Conservation (phyloP, 805 yeast species). For the Ogataea minuta region DNA sequence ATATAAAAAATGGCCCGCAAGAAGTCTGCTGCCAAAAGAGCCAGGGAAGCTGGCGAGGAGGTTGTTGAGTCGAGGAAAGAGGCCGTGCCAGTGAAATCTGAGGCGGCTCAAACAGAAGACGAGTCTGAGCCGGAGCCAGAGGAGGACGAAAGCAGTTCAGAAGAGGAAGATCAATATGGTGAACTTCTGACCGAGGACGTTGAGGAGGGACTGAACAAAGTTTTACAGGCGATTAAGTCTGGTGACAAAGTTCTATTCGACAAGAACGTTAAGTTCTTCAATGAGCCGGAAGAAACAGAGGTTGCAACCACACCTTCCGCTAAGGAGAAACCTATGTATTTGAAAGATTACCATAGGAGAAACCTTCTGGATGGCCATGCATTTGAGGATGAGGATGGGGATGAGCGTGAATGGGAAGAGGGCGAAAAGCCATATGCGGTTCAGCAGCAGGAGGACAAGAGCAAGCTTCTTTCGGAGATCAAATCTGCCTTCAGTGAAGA, state of each 20-base stretch:
- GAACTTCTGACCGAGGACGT: constrained; percentile 84
- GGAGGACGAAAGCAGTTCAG: constrained; percentile 38
- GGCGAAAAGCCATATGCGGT: constrained; percentile 67
- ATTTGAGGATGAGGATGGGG: constrained; percentile 53
- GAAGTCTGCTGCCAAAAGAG: constrained; percentile 78
- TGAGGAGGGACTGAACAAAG: constrained; percentile 73
- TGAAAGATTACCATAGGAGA: constrained; percentile 91
- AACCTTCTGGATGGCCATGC: constrained; percentile 68
- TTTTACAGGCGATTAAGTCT: constrained; percentile 63
- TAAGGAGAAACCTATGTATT: constrained; percentile 71
- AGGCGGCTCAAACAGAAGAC: not conserved
- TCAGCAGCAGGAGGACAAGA: constrained; percentile 74
- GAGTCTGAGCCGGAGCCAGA: constrained; percentile 25
- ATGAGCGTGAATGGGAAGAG: constrained; percentile 43
- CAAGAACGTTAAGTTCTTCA: constrained; percentile 67
- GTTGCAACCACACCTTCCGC: constrained; percentile 28
- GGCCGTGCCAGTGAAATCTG: constrained; percentile 16
- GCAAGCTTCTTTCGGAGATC: constrained; percentile 72
- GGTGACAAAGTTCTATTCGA: constrained; percentile 68
- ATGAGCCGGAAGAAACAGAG: constrained; percentile 51
- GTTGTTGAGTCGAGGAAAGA: not conserved
- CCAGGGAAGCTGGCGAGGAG: constrained; percentile 27
- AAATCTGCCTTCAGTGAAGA: constrained; percentile 60
- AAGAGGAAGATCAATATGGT: constrained; percentile 90
- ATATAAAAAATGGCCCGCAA: constrained; percentile 66